Evolutionary conservation across 2,329 filamentous ascomycete species (phyloP).

Genomic region (Epichloe hybrida): DNA sequence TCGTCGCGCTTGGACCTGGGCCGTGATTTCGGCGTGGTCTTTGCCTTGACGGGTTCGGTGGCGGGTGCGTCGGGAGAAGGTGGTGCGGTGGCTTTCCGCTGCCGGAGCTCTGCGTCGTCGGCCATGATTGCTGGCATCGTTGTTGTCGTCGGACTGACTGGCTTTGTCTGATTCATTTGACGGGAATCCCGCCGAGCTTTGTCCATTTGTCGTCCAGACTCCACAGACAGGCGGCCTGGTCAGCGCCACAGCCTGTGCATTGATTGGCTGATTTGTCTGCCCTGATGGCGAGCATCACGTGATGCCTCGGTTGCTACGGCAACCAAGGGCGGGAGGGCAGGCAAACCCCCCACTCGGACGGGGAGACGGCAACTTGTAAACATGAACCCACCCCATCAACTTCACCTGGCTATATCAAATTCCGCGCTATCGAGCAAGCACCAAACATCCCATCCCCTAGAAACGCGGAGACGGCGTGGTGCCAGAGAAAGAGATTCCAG

Average conservation of each 20-base stretch:
- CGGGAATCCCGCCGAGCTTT: no score
- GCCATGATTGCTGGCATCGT: constrained; percentile 15
- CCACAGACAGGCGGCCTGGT: no score
- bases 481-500: not conserved
- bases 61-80: constrained; percentile 6
- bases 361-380: constrained; percentile 5
- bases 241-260: no score
- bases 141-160: no score
- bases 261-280: no score
- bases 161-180: no score
- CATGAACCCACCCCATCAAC: constrained; percentile 4
- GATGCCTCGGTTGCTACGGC: constrained; percentile 7
- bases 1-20: constrained; percentile 10
- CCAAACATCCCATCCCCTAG: not conserved
- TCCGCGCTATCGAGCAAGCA: not conserved
- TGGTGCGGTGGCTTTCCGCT: constrained; percentile 25
- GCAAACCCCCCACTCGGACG: not conserved
- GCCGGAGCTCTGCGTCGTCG: constrained; percentile 28
- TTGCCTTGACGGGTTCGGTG: constrained; percentile 13
- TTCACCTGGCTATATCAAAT: not conserved
- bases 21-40: constrained; percentile 6
- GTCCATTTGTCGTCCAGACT: no score
- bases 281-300: constrained; percentile 9
- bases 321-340: not conserved
- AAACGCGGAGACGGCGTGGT: constrained; percentile 1